phyloP scores from a whole-genome alignment of 495 filamentous ascomycete species.

The Neurospora africana region DNA sequence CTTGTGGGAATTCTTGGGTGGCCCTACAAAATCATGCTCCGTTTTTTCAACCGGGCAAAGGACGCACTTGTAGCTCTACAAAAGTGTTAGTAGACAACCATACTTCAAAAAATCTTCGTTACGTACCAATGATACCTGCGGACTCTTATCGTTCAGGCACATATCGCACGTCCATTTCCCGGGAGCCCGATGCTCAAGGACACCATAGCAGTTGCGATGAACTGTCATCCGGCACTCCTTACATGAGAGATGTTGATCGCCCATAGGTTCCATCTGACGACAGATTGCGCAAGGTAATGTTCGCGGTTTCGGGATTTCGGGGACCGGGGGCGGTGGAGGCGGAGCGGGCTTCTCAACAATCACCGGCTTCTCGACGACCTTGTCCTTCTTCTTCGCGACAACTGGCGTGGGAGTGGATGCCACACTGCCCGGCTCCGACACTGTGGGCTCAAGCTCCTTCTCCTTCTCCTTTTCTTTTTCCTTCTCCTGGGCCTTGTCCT shows the following conservation, averaged over 20 bases:
- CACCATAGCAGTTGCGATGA: constrained; percentile 87
- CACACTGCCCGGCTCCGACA: constrained; percentile 21
- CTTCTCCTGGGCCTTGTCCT: constrained; percentile 51
- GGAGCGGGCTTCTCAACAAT: constrained; percentile 15
- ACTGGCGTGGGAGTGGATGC: constrained; percentile 11
- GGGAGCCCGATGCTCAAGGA: constrained; percentile 55
- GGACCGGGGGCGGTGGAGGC: constrained; percentile 43
- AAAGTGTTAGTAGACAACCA: constrained; percentile 17
- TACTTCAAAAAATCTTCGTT: neutral
- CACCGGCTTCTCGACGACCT: constrained; percentile 38
- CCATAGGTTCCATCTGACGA: constrained; percentile 55
- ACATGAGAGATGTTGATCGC: constrained; percentile 66
- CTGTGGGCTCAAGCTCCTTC: constrained; percentile 38
- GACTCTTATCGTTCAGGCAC: constrained; percentile 85
- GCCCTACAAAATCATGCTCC: constrained; percentile 73
- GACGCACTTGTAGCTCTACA: constrained; percentile 77
- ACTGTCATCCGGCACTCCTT: constrained; percentile 82
- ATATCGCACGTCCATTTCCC: constrained; percentile 93
- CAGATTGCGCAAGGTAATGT: constrained; percentile 81
- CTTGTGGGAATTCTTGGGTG: constrained; percentile 63
- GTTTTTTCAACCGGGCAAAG: constrained; percentile 72
- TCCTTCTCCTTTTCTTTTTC: constrained; percentile 2
- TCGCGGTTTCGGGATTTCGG: constrained; percentile 66
- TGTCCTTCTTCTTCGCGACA: constrained; percentile 56
- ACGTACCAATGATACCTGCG: constrained; percentile 72